Evolutionary conservation across 306 rosid genomes (phyloP), one percentile per base, ranked within the genome.

Genomic region (Vachellia collinsii): DNA sequence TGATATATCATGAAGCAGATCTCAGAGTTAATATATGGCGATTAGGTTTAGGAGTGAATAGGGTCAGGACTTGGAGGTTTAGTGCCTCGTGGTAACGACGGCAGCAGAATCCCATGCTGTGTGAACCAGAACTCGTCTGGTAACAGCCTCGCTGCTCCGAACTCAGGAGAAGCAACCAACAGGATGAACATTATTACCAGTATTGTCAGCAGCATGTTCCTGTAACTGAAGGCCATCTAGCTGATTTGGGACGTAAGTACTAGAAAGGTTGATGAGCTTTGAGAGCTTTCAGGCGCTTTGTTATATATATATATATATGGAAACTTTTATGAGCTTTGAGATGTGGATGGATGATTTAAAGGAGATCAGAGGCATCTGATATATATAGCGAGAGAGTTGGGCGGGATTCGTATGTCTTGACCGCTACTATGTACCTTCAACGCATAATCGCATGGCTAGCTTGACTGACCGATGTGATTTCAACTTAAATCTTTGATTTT

Each of bases 101-200:
- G 77, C 65, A 51, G 5, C 3, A 51, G 77, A 73, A 51, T 43
- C 36, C 65, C 48, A 53, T 14, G 3, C 8, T 67, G 29, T 14
- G 29, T n/a, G 29, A 17, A n/a, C 72, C 72, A 67, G 10, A 10
- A 48, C 17, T 8, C 29, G 11, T 11, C 65, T 1, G 58, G 36
- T 3, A 73, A 73, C 1, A 83, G 77, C 77, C 94, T 92, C 41
- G 70, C 29, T 50, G 76, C 87, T 70, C 82, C 97, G n/a, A 70
- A 8, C 51, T 83, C 65, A 70, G 87, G 58, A 46, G 22, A 81
- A 48, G 46, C 74, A 12, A 89, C 66, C 68, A 86, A 7, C 42
- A 85, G 22, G 19, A 50, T 56, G 36, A 86, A 53, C 36, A 82
- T 72, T 29, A 87, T 77, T 42, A 87, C 66, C 25, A 83, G 8